These are phyloP conservation scores for Mimosa pudica DNA, from an alignment of 306 rosid species.

Conservation along the genomic window DNA sequence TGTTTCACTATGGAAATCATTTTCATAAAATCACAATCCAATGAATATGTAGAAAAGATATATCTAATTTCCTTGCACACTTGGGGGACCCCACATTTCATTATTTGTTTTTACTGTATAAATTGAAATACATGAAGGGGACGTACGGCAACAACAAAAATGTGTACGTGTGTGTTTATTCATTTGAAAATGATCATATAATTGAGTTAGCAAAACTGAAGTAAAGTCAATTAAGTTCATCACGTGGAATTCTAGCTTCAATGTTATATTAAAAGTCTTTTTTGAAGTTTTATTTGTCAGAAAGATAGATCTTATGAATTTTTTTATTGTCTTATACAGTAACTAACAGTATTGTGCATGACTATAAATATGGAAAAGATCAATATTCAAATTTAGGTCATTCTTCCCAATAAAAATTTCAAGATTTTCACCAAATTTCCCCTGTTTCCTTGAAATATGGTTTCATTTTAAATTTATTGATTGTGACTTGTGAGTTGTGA, in stretches of 20 bases:
- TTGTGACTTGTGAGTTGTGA: neutral
- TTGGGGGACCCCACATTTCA: neutral
- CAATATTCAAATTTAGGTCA: no score
- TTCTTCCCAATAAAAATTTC: no score
- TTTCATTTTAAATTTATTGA: neutral
- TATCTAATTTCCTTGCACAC: neutral
- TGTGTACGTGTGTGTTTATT: neutral
- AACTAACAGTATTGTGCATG: no score
- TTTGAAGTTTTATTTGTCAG: no score
- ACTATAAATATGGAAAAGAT: no score
- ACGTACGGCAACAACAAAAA: neutral
- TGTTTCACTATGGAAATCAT: neutral
- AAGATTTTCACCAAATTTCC: no score
- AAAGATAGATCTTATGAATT: no score
- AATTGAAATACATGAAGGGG: neutral
- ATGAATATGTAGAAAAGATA: neutral
- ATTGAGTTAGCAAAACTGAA: neutral
- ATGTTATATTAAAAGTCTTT: no score
- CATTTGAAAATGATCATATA: neutral
- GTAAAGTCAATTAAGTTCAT: no score
- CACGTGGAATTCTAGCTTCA: neutral
- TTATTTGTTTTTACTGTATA: neutral
- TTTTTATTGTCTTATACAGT: no score
- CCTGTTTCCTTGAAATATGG: no score
- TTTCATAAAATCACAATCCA: neutral